These are phyloP conservation scores for Ceriops decandra DNA, from an alignment of 345 rosid species.

Conservation along the genomic window DNA sequence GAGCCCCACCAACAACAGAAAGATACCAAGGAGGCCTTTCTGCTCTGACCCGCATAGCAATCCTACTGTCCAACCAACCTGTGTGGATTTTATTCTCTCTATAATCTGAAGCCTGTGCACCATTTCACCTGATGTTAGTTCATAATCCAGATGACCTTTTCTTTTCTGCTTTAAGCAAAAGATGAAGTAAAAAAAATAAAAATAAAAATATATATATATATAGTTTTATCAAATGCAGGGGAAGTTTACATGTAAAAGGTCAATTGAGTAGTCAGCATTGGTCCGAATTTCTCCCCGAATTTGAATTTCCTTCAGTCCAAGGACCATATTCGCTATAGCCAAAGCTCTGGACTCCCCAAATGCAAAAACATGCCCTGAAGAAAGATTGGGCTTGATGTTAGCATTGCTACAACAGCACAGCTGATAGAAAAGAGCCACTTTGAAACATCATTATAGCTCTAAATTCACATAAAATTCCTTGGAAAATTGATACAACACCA, in stretches of 20 bases:
- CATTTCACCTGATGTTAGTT: constrained; percentile 22
- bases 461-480: neutral
- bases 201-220: neutral
- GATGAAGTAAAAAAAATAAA: neutral
- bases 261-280: constrained; percentile 94
- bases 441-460: neutral
- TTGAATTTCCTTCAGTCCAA: constrained; percentile 97
- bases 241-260: constrained; percentile 82
- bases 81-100: constrained; percentile 97
- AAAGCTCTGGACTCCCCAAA: constrained; percentile 98
- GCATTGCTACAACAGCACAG: neutral
- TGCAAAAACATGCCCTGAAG: constrained; percentile 90
- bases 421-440: constrained; percentile 7
- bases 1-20: constrained; percentile 97
- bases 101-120: constrained; percentile 83
- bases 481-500: too few relatives aligned
- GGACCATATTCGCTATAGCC: constrained; percentile 99
- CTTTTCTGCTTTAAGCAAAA: neutral
- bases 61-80: constrained; percentile 99
- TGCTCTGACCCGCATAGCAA: constrained; percentile 99
- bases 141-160: constrained; percentile 4
- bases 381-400: constrained; percentile 1
- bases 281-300: constrained; percentile 98
- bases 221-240: constrained; percentile 10
- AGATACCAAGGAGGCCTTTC: constrained; percentile 99